Percentiles rank a stretch among this genome's conserved stretches.
phyloP scores from a whole-genome alignment of 192 early-diverging fungal genomes.

The Podila epicladia region DNA sequence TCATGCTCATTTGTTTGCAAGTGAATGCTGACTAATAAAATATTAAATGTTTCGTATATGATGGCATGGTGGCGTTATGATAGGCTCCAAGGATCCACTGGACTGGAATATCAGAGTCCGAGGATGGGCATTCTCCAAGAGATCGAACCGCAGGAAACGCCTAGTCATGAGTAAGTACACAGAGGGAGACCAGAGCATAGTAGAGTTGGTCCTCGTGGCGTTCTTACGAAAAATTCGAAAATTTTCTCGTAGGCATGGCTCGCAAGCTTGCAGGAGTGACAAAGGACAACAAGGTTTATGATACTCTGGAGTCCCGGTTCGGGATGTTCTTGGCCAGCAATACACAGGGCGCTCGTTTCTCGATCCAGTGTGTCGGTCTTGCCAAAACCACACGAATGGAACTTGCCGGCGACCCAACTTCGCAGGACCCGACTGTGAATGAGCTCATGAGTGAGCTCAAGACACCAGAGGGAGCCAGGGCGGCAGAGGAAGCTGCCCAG shows the following conservation, averaged over 20 bases:
- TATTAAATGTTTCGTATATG: too few species aligned
- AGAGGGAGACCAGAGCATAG: not conserved
- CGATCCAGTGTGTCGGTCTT: slow-evolving; percentile 59
- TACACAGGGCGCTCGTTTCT: slow-evolving; percentile 54
- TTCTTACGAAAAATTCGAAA: too few species aligned
- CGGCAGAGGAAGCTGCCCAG: slow-evolving; percentile 20
- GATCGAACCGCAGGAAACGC: slow-evolving; percentile 47
- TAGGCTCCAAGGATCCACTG: slow-evolving; percentile 44
- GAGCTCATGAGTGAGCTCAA: slow-evolving; percentile 21
- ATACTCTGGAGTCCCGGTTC: slow-evolving; percentile 50
- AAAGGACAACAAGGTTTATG: slow-evolving; percentile 49
- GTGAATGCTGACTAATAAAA: slow-evolving; percentile 8
- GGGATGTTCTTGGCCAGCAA: slow-evolving; percentile 64
- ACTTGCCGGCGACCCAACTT: slow-evolving; percentile 30
- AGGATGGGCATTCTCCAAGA: slow-evolving; percentile 55
- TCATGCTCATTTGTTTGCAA: not conserved
- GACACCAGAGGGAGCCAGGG: slow-evolving; percentile 6
- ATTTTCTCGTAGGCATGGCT: slow-evolving; percentile 36
- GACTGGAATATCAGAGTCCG: slow-evolving; percentile 51
- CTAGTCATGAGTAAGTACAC: slow-evolving; percentile 44
- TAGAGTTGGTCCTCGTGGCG: too few species aligned
- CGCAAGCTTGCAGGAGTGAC: slow-evolving; percentile 49
- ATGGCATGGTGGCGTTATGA: not conserved
- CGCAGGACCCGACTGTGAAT: slow-evolving; percentile 29
- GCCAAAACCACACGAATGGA: slow-evolving; percentile 49